Base-by-base conservation (phyloP, 2,329 filamentous ascomycete genomes). In the Graphiopsis chlorocephala region DNA sequence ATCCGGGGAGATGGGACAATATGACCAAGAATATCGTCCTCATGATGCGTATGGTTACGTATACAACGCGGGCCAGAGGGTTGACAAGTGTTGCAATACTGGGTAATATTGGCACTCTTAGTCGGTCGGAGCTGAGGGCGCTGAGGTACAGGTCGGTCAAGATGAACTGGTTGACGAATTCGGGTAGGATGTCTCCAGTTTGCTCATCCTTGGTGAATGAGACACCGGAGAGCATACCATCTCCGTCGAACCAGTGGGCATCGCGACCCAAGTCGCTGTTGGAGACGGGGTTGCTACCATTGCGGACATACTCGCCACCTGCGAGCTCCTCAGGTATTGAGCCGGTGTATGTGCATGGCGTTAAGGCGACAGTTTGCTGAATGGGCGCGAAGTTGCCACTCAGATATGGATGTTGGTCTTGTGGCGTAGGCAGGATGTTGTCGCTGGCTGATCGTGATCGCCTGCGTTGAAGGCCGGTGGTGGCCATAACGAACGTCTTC, bases 191-290 rank as follows among this genome's bases (percentile, higher is more conserved):
- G 0, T 71, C 68, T 2, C 75, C 75, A 2, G 73, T 70, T 42
- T 80, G 73, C 6, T 77, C 75, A 2, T 76, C 75, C 2, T 79
- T 79, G 29, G 78, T 78, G 72, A 90, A 91, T 20, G 81, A 80
- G 0, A 91, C 88, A 1, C 89, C 89, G 31, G 85, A 85, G 12
- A 91, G 83, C 89, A 91, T 91, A 4, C 89, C 89, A 72, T 91
- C 88, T 33, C 89, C 89, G 69, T 91, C 89, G 67, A 91, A 91
- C 88, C 88, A 91, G 72, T 91, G 89, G 10, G 86, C 83, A 72
- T 89, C 86, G 67, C 87, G 82, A 45, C 82, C 83, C 2, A 86
- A 74, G 62, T 89, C 84, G 25, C 84, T 79, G 65, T 90, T 87
- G 29, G 82, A 82, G 8, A 89, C 79, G 6, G 89, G 88, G 70